Evolutionary conservation across 177 flowering plant genomes (phyloP), one percentile per base, ranked within the genome.

Genomic region (Vitis hybrid): DNA sequence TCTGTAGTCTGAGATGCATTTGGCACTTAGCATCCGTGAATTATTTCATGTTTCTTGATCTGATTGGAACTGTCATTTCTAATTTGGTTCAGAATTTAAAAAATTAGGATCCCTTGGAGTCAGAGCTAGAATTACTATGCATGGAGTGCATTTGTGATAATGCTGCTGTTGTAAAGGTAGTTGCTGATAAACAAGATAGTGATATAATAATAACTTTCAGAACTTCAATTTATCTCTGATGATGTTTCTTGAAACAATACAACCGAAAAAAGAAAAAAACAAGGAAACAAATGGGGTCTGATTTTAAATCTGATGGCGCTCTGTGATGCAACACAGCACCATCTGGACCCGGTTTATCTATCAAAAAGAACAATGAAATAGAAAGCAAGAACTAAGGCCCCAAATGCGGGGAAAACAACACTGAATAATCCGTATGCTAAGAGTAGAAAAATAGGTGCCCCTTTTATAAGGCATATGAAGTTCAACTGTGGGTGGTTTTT

Each of bases 351-450:
- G 19, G 2, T 70, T 70, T 67, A 71, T 75, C 63, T 75, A 71
- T 55, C 64, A 66, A 65, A 62, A 71, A 48, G 32, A 59, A 68
- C 61, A 72, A 67, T 64, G 73, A 52, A 69, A 73, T 57, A 65
- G 21, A 40, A 40, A 64, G 15, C 65, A 65, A 48, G 52, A 32
- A 57, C 56, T 46, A 68, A n/a, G 27, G 14, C 78, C 82, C 79
- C 76, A 72, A 79, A 75, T 79, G 76, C 79, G 56, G 78, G 82
- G 82, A 63, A 40, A 62, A 69, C 72, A 75, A 68, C 58, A 30
- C 24, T 32, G 55, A 62, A 17, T 12, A 58, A 17, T 35, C 30
- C 1, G 24, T 54, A 9, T 63, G 4, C 21, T n/a, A 18, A 69
- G 15, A 64, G 4, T 18, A 3, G 11, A 35, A 66, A 63, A 63